Base-by-base conservation (phyloP, 2,329 filamentous ascomycete species). In the Leptographium wingfieldii region DNA sequence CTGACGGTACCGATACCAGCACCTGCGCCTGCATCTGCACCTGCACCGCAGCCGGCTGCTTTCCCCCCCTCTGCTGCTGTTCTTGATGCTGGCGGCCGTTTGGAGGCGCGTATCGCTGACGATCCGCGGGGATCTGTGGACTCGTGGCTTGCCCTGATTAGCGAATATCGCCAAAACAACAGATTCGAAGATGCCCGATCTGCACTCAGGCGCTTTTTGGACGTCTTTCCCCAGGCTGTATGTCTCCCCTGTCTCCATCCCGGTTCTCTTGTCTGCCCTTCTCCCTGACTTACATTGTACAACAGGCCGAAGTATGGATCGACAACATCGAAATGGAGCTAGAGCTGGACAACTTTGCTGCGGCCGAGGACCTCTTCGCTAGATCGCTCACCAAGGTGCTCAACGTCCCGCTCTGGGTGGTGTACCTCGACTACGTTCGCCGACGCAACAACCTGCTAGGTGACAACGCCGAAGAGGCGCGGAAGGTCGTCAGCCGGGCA, bases 391-490 rank as follows among this genome's bases (percentile, higher is more conserved):
- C 90, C 66, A 82, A 82, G 10, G 86, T 94, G 25, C 86, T 89
- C 12, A 89, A 92, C 69, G 87, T 97, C 48, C 83, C 88, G 63
- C 81, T 99, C 25, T 99, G 92, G 90, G 90, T 88, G 7, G 82
- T 91, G 38, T 99, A 99, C 71, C 83, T 99, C 63, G 91, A 96
- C 73, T 96, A 97, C 71, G 89, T 97, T 63, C 90, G 94, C 58
- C 87, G 94, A 55, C 83, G 90, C 64, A 94, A 96, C 72, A 92
- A 95, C 65, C 77, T 97, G 61, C 77, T 97, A 61, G 90, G 87
- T 67, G 94, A 97, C 69, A 77, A 86, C 1, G 83, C 81, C 46
- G 90, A 90, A 25, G 78, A 85, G 65, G 88, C 90, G 55, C 88
- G 94, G 62, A 81, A 84, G 64, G 88, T 87, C 9, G 86, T 99